phyloP scores from a whole-genome alignment of 495 filamentous ascomycete species.

The Trichoderma parareesei region DNA sequence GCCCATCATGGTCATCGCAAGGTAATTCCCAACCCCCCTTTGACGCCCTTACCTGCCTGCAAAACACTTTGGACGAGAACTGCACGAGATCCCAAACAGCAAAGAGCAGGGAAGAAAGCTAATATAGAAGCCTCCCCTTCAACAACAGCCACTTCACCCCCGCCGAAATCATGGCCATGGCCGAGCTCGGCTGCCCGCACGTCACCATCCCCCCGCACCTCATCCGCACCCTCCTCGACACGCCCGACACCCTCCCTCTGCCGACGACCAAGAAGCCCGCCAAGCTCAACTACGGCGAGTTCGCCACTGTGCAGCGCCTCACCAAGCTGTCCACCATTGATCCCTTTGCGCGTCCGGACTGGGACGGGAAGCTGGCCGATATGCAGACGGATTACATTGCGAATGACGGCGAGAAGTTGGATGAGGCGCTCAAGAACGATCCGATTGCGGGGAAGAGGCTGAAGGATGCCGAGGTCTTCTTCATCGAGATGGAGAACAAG shows the following conservation, averaged over 20 bases:
- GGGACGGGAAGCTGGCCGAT: conserved; percentile 1
- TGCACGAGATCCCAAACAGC: neutral
- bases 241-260: neutral
- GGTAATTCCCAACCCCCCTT: neutral
- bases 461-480: conserved; percentile 2
- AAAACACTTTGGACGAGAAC: neutral
- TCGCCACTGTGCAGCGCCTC: neutral
- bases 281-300: neutral
- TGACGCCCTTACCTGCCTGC: too few relatives aligned
- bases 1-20: conserved; percentile 5
- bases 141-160: neutral
- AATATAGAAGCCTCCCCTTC: neutral
- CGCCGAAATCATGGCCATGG: conserved; percentile 8
- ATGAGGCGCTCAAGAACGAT: neutral
- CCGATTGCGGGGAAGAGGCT: neutral
- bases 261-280: neutral
- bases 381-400: neutral
- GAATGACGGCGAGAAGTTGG: conserved; percentile 2
- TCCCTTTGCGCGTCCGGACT: neutral
- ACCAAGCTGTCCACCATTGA: conserved; percentile 7
- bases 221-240: neutral
- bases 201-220: conserved; percentile 3
- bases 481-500: neutral
- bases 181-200: conserved; percentile 6
- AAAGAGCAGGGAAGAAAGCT: neutral